Conservation (phyloP, 805 yeast species). For the Scheffersomyces spartinae region DNA sequence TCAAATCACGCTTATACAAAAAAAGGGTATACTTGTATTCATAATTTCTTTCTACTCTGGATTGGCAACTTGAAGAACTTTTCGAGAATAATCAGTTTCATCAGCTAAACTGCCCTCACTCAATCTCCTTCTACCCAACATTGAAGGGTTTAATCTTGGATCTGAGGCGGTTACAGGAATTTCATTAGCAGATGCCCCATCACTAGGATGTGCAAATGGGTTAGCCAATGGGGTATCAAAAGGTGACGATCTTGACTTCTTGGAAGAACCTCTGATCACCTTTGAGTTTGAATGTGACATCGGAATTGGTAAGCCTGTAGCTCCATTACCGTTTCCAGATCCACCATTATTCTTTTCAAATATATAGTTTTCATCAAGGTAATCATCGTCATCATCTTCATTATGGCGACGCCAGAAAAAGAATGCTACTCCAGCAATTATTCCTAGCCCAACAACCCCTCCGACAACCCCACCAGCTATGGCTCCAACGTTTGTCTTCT, state of each 20-base stretch:
- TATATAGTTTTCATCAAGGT: too few relatives aligned
- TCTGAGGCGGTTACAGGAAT: constrained; percentile 31
- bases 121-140: constrained; percentile 74
- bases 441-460: constrained; percentile 12
- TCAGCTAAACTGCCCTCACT: constrained; percentile 83
- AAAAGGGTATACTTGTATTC: too few relatives aligned
- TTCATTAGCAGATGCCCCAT: constrained; percentile 48
- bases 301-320: too few relatives aligned
- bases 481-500: constrained; percentile 21
- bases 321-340: constrained; percentile 2
- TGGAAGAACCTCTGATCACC: constrained; percentile 24
- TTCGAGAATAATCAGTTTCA: constrained; percentile 71
- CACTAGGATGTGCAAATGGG: constrained; percentile 56
- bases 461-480: constrained; percentile 21
- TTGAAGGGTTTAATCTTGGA: constrained; percentile 60
- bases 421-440: constrained; percentile 7
- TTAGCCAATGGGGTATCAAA: constrained; percentile 36
- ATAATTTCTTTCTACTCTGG: too few relatives aligned
- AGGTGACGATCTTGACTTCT: constrained; percentile 16
- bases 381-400: constrained; percentile 38
- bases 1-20: too few relatives aligned
- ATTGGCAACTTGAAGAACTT: constrained; percentile 77
- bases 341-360: constrained; percentile 10
- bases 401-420: constrained; percentile 19
- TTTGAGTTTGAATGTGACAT: constrained; percentile 44